These are phyloP conservation scores for Fragaria ananassa DNA, from an alignment of 306 rosid genomes.

Conservation along the genomic window DNA sequence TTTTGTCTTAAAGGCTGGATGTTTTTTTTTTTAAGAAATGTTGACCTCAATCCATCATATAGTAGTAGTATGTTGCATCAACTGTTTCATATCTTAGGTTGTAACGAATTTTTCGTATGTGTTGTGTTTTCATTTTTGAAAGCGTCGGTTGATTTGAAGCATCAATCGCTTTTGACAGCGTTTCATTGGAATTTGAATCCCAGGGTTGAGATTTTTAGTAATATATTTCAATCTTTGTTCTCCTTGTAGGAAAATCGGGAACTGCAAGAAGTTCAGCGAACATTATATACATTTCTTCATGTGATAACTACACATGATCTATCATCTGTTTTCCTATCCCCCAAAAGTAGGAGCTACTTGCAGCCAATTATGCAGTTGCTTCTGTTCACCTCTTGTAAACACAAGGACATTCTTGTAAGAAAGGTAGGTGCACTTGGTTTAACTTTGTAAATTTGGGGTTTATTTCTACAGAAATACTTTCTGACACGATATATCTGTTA, in stretches of 20 bases:
- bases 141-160: neutral
- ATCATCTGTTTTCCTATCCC: constrained; percentile 76
- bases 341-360: constrained; percentile 70
- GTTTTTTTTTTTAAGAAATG: neutral
- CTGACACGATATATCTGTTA: constrained; percentile 17
- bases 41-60: neutral
- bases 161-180: neutral
- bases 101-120: neutral
- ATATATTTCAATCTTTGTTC: constrained; percentile 18
- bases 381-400: constrained; percentile 73
- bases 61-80: neutral
- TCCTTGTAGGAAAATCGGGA: constrained; percentile 81
- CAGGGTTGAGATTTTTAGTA: neutral
- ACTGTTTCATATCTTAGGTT: neutral
- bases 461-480: neutral
- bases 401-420: constrained; percentile 79
- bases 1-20: neutral
- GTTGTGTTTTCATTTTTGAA: neutral
- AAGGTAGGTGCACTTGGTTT: constrained; percentile 50
- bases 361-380: constrained; percentile 83
- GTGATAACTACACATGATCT: constrained; percentile 76
- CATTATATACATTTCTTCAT: constrained; percentile 82
- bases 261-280: constrained; percentile 89
- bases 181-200: neutral
- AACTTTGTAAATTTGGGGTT: constrained; percentile 15